These are phyloP conservation scores for Periconia sp. DNA, from an alignment of 2,329 filamentous ascomycete genomes.

Conservation along the genomic window DNA sequence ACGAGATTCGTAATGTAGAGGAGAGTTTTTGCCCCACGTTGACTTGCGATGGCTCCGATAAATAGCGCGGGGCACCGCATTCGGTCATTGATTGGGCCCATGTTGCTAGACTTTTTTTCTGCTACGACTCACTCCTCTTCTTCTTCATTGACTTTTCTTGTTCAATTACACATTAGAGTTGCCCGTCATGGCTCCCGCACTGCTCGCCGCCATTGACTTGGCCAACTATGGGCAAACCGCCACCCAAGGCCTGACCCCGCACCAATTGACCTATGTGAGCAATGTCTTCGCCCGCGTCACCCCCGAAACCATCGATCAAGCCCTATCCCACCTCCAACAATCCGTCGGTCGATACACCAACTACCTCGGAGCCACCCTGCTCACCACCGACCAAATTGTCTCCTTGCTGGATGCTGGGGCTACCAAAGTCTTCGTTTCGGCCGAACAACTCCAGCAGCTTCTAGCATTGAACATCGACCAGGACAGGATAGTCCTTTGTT, in stretches of 20 bases:
- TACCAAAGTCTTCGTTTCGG: conserved; percentile 77
- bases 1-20: no score
- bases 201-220: conserved; percentile 54
- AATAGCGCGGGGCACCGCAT: neutral
- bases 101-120: neutral
- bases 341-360: conserved; percentile 61
- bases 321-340: conserved; percentile 57
- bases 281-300: conserved; percentile 58
- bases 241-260: conserved; percentile 53
- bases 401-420: conserved; percentile 84
- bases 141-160: neutral
- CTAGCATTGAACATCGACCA: conserved; percentile 55
- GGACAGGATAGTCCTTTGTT: conserved; percentile 59
- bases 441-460: conserved; percentile 64
- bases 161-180: neutral
- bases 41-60: neutral
- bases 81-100: neutral
- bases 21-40: neutral
- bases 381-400: conserved; percentile 74
- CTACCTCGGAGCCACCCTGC: conserved; percentile 74
- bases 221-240: conserved; percentile 44
- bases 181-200: conserved; percentile 46
- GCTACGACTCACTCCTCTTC: neutral
- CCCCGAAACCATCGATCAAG: conserved; percentile 49
- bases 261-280: conserved; percentile 59